These are phyloP conservation scores for Tanacetum coccineum DNA, from an alignment of 129 eudicot genomes.

Conservation along the genomic window DNA sequence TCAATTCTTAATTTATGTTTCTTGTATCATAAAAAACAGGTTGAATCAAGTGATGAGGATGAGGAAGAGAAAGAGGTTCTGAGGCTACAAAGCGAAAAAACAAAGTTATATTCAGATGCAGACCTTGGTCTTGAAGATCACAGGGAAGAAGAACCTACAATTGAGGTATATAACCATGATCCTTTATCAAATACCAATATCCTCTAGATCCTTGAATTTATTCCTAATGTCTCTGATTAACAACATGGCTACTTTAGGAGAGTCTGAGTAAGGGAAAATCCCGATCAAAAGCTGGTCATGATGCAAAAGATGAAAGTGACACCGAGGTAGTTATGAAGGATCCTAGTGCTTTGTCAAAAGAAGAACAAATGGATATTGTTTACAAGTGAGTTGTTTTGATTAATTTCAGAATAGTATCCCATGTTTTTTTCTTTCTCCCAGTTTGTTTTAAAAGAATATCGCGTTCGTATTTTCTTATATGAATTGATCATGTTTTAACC, in stretches of 20 bases:
- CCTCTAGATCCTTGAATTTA: background rate
- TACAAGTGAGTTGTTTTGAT: conserved; percentile 48
- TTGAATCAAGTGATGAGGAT: conserved; percentile 68
- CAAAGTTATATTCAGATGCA: conserved; percentile 43
- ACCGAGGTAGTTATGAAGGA: conserved; percentile 69
- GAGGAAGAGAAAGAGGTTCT: conserved; percentile 76
- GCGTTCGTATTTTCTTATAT: background rate
- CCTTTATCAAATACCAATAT: background rate
- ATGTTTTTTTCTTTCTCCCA: background rate
- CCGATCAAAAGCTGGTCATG: conserved; percentile 41
- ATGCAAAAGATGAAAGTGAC: conserved; percentile 41
- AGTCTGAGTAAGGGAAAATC: conserved; percentile 50
- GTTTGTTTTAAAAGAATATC: background rate
- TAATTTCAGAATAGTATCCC: background rate
- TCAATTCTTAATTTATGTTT: background rate
- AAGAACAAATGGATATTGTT: conserved; percentile 89
- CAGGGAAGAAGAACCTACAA: conserved; percentile 66
- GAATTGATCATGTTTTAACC: background rate
- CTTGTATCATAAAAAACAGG: conserved; percentile 20
- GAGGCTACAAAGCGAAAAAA: conserved; percentile 57
- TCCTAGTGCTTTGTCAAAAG: conserved; percentile 64
- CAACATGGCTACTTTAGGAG: conserved; percentile 30
- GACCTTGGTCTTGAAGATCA: conserved; percentile 71
- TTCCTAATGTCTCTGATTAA: background rate
- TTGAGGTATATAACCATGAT: conserved; percentile 45